Conservation (phyloP, 805 yeast genomes). For the Myxozyma vanderwaltii region DNA sequence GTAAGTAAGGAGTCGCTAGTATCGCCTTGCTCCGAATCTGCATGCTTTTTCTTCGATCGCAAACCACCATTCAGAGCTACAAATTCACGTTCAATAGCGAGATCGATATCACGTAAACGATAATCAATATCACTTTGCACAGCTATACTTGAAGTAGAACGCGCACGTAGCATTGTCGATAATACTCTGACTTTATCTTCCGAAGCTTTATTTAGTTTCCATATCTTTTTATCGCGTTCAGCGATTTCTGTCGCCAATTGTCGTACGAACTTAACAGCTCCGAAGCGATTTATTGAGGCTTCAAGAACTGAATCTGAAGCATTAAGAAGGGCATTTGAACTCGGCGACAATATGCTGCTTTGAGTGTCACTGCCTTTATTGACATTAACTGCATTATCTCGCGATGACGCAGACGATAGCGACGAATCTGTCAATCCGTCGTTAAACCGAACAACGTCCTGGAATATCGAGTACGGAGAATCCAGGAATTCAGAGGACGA, state of each 20-base stretch:
- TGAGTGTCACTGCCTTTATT: not conserved
- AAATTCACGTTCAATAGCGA: constrained; percentile 4
- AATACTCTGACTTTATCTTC: constrained; percentile 42
- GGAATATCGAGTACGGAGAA: constrained; percentile 32
- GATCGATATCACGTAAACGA: constrained; percentile 7
- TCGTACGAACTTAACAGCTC: constrained; percentile 46
- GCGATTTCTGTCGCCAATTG: constrained; percentile 55
- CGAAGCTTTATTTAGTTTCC: constrained; percentile 42
- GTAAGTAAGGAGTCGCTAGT: too few species aligned
- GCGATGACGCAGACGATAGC: not conserved
- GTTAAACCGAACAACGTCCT: constrained; percentile 13
- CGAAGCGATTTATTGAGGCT: constrained; percentile 42
- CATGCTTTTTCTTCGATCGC: not conserved
- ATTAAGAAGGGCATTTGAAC: constrained; percentile 3
- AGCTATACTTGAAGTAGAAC: constrained; percentile 35
- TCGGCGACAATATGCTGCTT: not conserved
- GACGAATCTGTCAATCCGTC: not conserved
- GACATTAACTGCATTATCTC: not conserved
- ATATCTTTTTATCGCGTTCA: constrained; percentile 51
- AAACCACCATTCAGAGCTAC: not conserved
- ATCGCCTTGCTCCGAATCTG: not conserved
- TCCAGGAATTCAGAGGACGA: constrained; percentile 14
- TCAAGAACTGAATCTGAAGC: constrained; percentile 40
- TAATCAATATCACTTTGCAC: constrained; percentile 35
- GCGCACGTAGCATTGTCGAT: constrained; percentile 36